A percentile compares a stretch with the other conserved stretches of the same genome.
phyloP scores from a whole-genome alignment of 495 filamentous ascomycete genomes.

The Xylaria grammica region DNA sequence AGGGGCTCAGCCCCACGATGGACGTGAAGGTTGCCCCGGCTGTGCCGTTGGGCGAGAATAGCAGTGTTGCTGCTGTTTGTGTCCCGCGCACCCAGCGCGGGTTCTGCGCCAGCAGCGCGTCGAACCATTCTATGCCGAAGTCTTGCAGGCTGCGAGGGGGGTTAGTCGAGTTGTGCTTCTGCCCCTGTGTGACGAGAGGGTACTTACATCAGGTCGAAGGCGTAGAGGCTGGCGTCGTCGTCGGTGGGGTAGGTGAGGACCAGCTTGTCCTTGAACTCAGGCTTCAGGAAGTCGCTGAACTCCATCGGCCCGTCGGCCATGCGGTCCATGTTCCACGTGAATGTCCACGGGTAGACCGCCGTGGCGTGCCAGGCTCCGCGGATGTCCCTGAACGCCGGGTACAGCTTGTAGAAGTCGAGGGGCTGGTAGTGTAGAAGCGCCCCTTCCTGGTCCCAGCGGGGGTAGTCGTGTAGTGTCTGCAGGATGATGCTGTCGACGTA shows the following conservation, averaged over 20 bases:
- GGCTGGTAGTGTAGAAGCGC: conserved; percentile 40
- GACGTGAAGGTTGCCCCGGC: conserved; percentile 6
- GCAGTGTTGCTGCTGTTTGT: conserved; percentile 33
- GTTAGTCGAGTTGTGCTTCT: background rate
- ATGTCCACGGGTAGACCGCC: conserved; percentile 12
- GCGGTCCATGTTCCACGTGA: conserved; percentile 32
- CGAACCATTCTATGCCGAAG: conserved; percentile 43
- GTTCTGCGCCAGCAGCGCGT: conserved; percentile 38
- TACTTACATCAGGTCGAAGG: conserved; percentile 39
- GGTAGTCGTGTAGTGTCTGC: conserved; percentile 45
- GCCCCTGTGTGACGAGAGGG: background rate
- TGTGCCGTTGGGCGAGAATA: conserved; percentile 10
- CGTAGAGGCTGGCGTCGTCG: conserved; percentile 42
- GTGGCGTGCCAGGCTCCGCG: conserved; percentile 12
- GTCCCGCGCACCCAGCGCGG: conserved; percentile 44
- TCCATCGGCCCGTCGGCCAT: conserved; percentile 24
- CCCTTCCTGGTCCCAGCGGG: conserved; percentile 42
- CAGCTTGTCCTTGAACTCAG: conserved; percentile 41
- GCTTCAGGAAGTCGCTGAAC: conserved; percentile 37
- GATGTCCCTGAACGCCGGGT: conserved; percentile 35
- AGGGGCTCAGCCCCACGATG: background rate
- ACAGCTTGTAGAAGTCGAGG: conserved; percentile 34
- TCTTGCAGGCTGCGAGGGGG: conserved; percentile 28
- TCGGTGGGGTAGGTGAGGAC: conserved; percentile 47
- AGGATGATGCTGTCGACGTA: conserved; percentile 38